Conservation (phyloP, 2,329 filamentous ascomycete genomes). For the Sphaerulina musiva region DNA sequence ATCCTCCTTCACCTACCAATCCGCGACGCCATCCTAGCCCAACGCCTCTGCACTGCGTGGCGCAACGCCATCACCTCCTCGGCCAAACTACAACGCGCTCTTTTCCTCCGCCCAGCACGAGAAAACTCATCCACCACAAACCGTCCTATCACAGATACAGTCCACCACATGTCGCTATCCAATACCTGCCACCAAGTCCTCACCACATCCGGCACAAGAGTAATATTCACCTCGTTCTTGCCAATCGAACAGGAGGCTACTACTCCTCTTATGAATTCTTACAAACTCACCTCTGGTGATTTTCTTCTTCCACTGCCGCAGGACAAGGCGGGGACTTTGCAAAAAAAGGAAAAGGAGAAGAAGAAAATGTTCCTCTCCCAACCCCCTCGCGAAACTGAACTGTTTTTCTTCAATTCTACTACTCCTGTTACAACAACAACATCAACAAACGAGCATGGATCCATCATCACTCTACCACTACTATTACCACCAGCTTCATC, state of each 20-base stretch:
- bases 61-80: constrained; percentile 18
- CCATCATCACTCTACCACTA: not conserved
- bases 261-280: not conserved
- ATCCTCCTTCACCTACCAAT: constrained; percentile 28
- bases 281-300: not conserved
- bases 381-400: not conserved
- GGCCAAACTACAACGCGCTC: constrained; percentile 20
- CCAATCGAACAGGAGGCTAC: not conserved
- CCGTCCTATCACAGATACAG: not conserved
- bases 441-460: too few species aligned
- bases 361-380: not conserved
- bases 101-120: constrained; percentile 22
- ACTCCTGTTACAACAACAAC: not conserved
- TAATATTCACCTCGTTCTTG: not conserved
- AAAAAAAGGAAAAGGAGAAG: too few species aligned
- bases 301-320: not conserved
- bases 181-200: constrained; percentile 3
- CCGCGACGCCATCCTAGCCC: constrained; percentile 19
- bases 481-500: too few species aligned
- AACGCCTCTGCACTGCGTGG: constrained; percentile 23
- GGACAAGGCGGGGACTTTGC: not conserved
- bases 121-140: not conserved
- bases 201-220: not conserved
- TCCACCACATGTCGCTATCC: not conserved
- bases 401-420: not conserved